A percentile compares a stretch with the other conserved stretches of the same genome.
These are phyloP conservation scores for Tricholoma hemisulphureum DNA, from an alignment of 768 basidiomycete species.

Conservation along the genomic window DNA sequence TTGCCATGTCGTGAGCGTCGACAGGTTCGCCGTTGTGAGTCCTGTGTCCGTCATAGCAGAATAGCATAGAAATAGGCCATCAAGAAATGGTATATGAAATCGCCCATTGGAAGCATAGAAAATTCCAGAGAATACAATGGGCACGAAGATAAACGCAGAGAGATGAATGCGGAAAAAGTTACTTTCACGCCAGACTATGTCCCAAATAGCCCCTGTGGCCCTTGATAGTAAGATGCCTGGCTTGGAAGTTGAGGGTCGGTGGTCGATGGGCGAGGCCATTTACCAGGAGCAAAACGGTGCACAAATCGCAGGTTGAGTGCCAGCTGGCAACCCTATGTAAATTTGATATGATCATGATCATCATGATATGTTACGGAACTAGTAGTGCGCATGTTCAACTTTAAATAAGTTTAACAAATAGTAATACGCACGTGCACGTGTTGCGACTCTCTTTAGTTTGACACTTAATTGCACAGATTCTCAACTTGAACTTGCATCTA, in stretches of 20 bases:
- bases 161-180: slow-evolving; percentile 59
- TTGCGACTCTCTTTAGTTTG: too few species aligned
- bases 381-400: too few species aligned
- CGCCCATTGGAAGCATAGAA: slow-evolving; percentile 66
- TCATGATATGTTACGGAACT: too few species aligned
- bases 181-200: slow-evolving; percentile 12
- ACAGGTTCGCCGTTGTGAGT: slow-evolving; percentile 48
- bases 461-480: too few species aligned
- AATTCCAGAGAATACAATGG: slow-evolving; percentile 61
- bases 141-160: slow-evolving; percentile 50
- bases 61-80: slow-evolving; percentile 59
- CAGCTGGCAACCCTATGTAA: too few species aligned
- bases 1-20: slow-evolving; percentile 48
- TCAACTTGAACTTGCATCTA: too few species aligned
- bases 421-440: too few species aligned
- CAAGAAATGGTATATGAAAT: slow-evolving; percentile 48
- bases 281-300: too few species aligned
- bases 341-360: too few species aligned
- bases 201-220: background rate
- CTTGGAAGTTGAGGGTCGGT: background rate
- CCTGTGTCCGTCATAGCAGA: slow-evolving; percentile 56
- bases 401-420: too few species aligned
- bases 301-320: too few species aligned
- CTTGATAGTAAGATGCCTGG: background rate
- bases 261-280: background rate